Percentiles rank a stretch among this genome's conserved stretches.
These are phyloP conservation scores for Circinella umbellata DNA, from an alignment of 371 early-diverging fungal genomes.

Conservation along the genomic window DNA sequence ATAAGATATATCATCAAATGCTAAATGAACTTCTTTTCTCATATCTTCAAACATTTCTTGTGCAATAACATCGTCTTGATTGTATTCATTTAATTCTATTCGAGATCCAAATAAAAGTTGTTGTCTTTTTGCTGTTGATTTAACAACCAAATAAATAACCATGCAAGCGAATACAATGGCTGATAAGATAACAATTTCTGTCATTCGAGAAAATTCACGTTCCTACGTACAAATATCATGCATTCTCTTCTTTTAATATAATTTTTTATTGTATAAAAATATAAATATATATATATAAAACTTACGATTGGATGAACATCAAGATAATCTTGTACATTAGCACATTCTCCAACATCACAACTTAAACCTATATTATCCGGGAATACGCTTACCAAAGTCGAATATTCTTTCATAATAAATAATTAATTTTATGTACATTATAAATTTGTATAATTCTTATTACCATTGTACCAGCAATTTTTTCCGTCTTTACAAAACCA, in stretches of 20 bases:
- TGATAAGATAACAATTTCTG: conserved; percentile 38
- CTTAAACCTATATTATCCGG: conserved; percentile 59
- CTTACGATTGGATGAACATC: conserved; percentile 47
- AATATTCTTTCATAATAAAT: conserved; percentile 46
- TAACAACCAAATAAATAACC: conserved; percentile 31
- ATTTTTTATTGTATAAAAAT: too few species aligned
- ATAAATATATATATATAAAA: too few species aligned
- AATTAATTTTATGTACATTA: neutral
- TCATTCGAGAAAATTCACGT: conserved; percentile 40
- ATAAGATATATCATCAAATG: conserved; percentile 45
- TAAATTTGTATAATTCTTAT: conserved; percentile 1
- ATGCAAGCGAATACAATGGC: conserved; percentile 37
- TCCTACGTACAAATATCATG: conserved; percentile 25
- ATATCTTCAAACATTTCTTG: conserved; percentile 12
- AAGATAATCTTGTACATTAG: conserved; percentile 48
- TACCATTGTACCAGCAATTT: conserved; percentile 65
- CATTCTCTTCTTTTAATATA: too few species aligned
- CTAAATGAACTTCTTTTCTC: conserved; percentile 28
- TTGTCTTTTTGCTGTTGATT: conserved; percentile 39
- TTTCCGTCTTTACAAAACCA: conserved; percentile 55
- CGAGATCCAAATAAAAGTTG: conserved; percentile 42
- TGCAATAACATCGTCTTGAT: conserved; percentile 26
- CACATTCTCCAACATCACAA: conserved; percentile 69
- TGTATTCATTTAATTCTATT: conserved; percentile 29
- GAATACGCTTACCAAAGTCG: conserved; percentile 53